phyloP scores from a whole-genome alignment of 768 basidiomycete species.

The Stropharia rugosoannulata region DNA sequence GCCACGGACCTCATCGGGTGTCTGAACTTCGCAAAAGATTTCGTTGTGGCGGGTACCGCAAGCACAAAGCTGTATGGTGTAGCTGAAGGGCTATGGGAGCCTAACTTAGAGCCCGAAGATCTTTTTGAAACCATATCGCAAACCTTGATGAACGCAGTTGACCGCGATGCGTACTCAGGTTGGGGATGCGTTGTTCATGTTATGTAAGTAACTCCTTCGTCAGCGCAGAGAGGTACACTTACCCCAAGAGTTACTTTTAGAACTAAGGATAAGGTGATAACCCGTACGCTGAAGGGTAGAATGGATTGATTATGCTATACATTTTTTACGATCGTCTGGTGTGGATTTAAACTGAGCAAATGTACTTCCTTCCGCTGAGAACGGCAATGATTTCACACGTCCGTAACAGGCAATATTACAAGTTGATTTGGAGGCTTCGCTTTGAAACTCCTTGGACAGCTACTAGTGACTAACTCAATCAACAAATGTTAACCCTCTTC shows the following conservation, averaged over 20 bases:
- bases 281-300: slow-evolving; percentile 84
- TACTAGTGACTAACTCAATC: not conserved
- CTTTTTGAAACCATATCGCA: slow-evolving; percentile 98
- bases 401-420: not conserved
- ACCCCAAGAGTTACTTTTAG: slow-evolving; percentile 31
- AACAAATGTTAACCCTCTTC: not conserved
- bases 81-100: slow-evolving; percentile 98
- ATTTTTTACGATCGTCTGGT: slow-evolving; percentile 10
- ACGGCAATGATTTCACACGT: slow-evolving; percentile 6
- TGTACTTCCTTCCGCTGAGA: slow-evolving; percentile 9
- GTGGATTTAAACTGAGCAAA: slow-evolving; percentile 8
- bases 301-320: slow-evolving; percentile 68
- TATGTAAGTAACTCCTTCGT: slow-evolving; percentile 60
- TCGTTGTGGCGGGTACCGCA: slow-evolving; percentile 94
- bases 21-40: slow-evolving; percentile 93
- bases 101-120: slow-evolving; percentile 93
- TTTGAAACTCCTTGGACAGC: slow-evolving; percentile 4
- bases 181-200: slow-evolving; percentile 97
- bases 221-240: not conserved
- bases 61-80: slow-evolving; percentile 93
- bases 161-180: slow-evolving; percentile 94
- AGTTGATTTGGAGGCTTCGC: not conserved
- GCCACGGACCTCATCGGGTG: slow-evolving; percentile 94
- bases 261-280: slow-evolving; percentile 74
- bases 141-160: slow-evolving; percentile 91